Conservation (phyloP, 2,329 filamentous ascomycete genomes). For the Sclerotinia borealis region DNA sequence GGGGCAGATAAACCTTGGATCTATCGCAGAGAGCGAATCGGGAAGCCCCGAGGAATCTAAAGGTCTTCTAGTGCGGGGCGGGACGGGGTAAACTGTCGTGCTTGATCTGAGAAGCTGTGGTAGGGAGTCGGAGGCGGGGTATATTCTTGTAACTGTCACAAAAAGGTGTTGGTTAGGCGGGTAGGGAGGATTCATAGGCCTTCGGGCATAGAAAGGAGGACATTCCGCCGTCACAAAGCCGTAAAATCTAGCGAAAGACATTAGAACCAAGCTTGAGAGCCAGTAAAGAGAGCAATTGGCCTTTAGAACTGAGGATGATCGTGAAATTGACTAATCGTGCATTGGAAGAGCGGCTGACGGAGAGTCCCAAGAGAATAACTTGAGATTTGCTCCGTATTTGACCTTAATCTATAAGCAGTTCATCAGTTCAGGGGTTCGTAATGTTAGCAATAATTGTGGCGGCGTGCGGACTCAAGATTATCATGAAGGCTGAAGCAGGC, state of each 20-base stretch:
- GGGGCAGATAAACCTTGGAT: no score
- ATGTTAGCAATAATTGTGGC: background rate
- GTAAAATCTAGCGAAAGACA: background rate
- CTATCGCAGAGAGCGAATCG: no score
- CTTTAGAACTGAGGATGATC: background rate
- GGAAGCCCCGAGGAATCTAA: background rate
- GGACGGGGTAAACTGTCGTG: background rate
- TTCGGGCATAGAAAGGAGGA: background rate
- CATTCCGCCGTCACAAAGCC: background rate
- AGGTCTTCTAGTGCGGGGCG: background rate
- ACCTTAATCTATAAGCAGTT: background rate
- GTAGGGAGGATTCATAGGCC: background rate
- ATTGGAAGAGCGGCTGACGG: background rate
- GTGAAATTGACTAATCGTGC: background rate
- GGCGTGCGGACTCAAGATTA: no score
- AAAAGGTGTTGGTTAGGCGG: no score
- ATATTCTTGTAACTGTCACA: no score
- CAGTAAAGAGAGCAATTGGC: background rate
- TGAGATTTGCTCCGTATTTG: background rate
- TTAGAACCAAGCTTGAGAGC: background rate
- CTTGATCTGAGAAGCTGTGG: background rate
- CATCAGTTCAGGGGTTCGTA: background rate
- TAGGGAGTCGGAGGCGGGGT: no score
- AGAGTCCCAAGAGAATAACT: background rate
- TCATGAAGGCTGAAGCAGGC: no score